phyloP scores from a whole-genome alignment of 2,329 filamentous ascomycete genomes.

The Claviceps sp. region DNA sequence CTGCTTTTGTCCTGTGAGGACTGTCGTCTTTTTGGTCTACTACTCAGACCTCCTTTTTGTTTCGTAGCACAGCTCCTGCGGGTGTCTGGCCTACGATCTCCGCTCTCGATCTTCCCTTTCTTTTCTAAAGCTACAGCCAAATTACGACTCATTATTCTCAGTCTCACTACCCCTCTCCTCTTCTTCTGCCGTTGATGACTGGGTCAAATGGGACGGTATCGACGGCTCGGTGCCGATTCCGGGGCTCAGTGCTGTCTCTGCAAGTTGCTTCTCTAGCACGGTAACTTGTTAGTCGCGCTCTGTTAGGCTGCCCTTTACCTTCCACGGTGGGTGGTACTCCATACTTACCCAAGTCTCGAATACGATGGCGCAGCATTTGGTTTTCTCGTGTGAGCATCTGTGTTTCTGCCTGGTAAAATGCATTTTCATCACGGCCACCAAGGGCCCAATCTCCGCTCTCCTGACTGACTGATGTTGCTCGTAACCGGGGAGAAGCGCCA shows the following conservation, averaged over 20 bases:
- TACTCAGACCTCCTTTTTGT: too few species aligned
- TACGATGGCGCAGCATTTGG: slow-evolving; percentile 65
- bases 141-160: slow-evolving; percentile 9
- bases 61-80: too few species aligned
- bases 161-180: slow-evolving; percentile 16
- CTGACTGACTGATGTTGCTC: slow-evolving; percentile 43
- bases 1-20: too few species aligned
- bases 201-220: slow-evolving; percentile 34
- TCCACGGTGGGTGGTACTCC: background rate
- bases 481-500: slow-evolving; percentile 41
- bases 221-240: slow-evolving; percentile 28
- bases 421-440: slow-evolving; percentile 57
- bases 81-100: too few species aligned
- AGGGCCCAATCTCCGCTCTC: slow-evolving; percentile 49
- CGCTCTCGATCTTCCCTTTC: too few species aligned
- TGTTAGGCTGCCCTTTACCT: background rate
- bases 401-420: slow-evolving; percentile 72
- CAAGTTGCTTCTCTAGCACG: slow-evolving; percentile 35
- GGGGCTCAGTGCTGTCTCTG: slow-evolving; percentile 24
- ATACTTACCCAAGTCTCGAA: slow-evolving; percentile 53
- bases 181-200: slow-evolving; percentile 30
- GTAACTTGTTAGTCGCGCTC: background rate
- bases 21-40: too few species aligned
- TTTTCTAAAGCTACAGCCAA: too few species aligned
- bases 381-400: slow-evolving; percentile 68